These are phyloP conservation scores for Cucumis cinereus DNA, from an alignment of 306 rosid species.

Conservation along the genomic window DNA sequence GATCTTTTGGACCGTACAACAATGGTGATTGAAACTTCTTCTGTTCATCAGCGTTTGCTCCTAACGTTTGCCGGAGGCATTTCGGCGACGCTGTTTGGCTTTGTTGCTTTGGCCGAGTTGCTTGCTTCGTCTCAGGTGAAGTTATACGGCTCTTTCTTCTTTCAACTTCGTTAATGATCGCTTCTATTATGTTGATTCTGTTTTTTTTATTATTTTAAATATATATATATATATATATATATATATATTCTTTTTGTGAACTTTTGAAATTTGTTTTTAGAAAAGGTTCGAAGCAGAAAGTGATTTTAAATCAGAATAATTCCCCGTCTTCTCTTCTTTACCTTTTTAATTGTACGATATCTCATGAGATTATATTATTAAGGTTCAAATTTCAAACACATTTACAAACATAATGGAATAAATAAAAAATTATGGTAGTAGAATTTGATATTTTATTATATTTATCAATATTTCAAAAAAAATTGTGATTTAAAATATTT, in stretches of 20 bases:
- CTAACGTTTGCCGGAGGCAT: conserved; percentile 21
- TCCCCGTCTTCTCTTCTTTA: neutral
- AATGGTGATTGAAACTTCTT: conserved; percentile 23
- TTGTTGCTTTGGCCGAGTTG: conserved; percentile 6
- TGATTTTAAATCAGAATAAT: neutral
- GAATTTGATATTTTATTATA: no score
- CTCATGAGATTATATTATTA: no score
- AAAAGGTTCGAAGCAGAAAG: neutral
- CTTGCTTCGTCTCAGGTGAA: conserved; percentile 12
- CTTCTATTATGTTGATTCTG: neutral
- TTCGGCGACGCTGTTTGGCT: conserved; percentile 16
- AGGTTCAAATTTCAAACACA: no score
- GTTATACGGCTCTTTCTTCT: neutral
- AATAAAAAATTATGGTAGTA: no score
- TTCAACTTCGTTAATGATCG: neutral
- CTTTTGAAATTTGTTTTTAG: neutral
- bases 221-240: neutral
- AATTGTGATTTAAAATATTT: no score
- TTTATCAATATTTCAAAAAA: no score
- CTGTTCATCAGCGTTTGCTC: conserved; percentile 10
- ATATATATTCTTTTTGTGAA: neutral
- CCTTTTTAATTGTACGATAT: neutral
- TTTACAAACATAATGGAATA: no score
- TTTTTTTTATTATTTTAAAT: neutral
- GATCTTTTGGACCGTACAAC: conserved; percentile 19